Conservation (phyloP, 1,284 basidiomycete genomes). For the Bjerkandera adusta region DNA sequence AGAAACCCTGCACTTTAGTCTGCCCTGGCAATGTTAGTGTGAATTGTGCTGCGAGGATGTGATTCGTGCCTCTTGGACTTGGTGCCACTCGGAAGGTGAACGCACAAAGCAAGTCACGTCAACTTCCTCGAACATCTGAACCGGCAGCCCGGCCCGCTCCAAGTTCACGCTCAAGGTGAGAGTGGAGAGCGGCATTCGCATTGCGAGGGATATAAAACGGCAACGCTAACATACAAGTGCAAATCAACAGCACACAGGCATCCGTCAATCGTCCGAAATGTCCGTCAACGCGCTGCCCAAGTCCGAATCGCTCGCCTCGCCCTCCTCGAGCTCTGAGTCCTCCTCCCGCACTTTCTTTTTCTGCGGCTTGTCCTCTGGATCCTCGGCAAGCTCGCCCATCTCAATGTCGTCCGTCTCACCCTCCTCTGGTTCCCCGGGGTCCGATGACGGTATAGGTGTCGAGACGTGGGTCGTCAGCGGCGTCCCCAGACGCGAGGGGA, state of each 20-base stretch:
- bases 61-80: too few species aligned
- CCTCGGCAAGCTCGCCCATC: constrained; percentile 83
- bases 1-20: too few species aligned
- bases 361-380: constrained; percentile 44
- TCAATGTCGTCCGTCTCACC: constrained; percentile 59
- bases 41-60: too few species aligned
- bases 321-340: constrained; percentile 81
- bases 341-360: constrained; percentile 45
- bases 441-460: constrained; percentile 16
- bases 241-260: not conserved
- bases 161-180: too few species aligned
- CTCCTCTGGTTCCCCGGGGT: constrained; percentile 34
- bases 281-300: constrained; percentile 73
- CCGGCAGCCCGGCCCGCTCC: too few species aligned
- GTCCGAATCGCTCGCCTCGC: constrained; percentile 66
- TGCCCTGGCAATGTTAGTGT: too few species aligned
- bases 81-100: too few species aligned
- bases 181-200: not conserved
- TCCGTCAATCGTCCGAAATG: constrained; percentile 57
- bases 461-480: constrained; percentile 26
- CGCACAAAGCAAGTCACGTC: too few species aligned
- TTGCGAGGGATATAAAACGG: not conserved
- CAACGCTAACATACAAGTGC: not conserved
- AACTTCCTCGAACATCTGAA: too few species aligned
- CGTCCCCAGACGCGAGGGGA: constrained; percentile 23